These are phyloP conservation scores for Pseudopithomyces maydicus DNA, from an alignment of 2,329 filamentous ascomycete species.

Conservation along the genomic window DNA sequence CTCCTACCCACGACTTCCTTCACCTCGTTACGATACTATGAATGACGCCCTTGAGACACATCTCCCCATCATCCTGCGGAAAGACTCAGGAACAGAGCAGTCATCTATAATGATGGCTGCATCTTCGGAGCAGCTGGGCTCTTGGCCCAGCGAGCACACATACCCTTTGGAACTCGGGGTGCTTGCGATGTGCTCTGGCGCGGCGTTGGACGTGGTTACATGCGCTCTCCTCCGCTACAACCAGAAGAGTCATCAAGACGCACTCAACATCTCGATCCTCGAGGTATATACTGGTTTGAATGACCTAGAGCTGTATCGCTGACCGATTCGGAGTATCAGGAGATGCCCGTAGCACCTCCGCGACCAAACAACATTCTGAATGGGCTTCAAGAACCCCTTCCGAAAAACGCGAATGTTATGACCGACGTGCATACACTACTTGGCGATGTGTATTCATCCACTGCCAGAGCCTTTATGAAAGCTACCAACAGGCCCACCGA, in stretches of 20 bases:
- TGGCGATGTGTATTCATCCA: constrained; percentile 61
- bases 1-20: background rate
- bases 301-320: background rate
- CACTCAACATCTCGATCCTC: constrained; percentile 1
- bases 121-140: background rate
- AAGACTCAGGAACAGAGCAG: background rate
- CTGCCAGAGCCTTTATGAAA: constrained; percentile 57
- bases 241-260: background rate
- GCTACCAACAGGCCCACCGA: constrained; percentile 50
- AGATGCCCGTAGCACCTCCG: constrained; percentile 46
- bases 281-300: background rate
- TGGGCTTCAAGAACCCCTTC: constrained; percentile 61
- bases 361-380: constrained; percentile 64
- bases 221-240: background rate
- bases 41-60: background rate
- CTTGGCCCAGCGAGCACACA: background rate
- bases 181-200: background rate
- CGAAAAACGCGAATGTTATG: constrained; percentile 58
- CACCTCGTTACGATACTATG: background rate
- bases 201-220: background rate
- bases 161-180: background rate
- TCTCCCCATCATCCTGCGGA: background rate
- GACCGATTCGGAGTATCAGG: background rate
- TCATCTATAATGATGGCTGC: background rate
- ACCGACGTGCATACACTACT: constrained; percentile 63